Evolutionary conservation across 805 yeast genomes (phyloP), one percentile per base, ranked within the genome.

Genomic region (Schwanniomyces sp.): DNA sequence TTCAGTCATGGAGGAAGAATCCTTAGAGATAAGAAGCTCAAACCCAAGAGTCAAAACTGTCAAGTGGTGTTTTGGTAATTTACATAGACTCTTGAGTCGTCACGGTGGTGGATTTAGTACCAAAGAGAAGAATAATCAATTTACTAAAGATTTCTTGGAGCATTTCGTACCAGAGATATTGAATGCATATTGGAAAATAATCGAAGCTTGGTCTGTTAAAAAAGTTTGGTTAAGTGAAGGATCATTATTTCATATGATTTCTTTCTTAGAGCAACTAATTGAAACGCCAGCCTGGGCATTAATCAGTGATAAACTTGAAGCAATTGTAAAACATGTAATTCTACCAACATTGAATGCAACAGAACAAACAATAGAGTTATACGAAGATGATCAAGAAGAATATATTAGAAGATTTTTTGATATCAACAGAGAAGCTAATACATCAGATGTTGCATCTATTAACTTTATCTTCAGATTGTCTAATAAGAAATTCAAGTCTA

Each of bases 401-500:
- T 74, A 74, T 50, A 64, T 71, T 48, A 62, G 78, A 58, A 57
- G 77, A 46, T 74, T 61, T 47, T 73, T 72, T 48, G 77, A 74
- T 62, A 69, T 82, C 38, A 74, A 72, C 53, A 66, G 77, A 47
- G 82, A 76, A 47, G 65, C 67, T 28, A 74, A 71, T 34, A 76
- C 76, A 28, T 69, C 82, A 4, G 82, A 78, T 51, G 70, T 74
- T 30, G 82, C 82, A 1, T 71, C 81, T 6, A 69, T 73, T 43
- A 75, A 76, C 57, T 78, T 79, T 49, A 53, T 76, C 30, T 74
- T 62, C 58, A 56, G 73, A 34, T 58, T 76, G 50, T 58, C 70
- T 7, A 54, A 66, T 21, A 66, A 65, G 38, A 66, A 67, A 51
- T 70, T 71, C 51, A 75, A 78, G 59, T 81, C 61, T 12, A 61